Evolutionary conservation across 257 asterid genomes (phyloP), one percentile per base, ranked within the genome.

Genomic region (Nicotiana undulata): DNA sequence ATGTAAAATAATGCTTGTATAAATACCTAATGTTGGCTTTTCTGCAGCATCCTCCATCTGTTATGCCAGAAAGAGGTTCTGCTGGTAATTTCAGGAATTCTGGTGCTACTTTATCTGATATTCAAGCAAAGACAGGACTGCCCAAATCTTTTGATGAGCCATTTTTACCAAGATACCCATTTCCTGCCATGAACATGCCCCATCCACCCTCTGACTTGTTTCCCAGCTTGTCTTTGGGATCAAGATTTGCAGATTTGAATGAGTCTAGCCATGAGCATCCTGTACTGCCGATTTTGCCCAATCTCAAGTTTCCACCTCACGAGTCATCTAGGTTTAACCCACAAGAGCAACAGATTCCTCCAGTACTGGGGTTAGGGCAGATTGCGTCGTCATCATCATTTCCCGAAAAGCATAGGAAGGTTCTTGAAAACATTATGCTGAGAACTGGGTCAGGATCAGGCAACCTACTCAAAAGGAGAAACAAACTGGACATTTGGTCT

Each of bases 401-500:
- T 87, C 97, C 97, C 80, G 97, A 93, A 84, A 92, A 91, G 75
- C 98, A 93, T 63, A 84, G 96, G 79, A 92, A 92, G 86, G 97
- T 90, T 85, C 92, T 92, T 46, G 95, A 93, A 77, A 94, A 89
- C 82, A 91, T 92, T 81, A 85, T 91, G 88, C 75, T 91, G 75
- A 89, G 96, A 86, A 89, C 97, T 64, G 99, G 97, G 61, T 74
- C 91, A 65, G 98, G 91, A 80, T 86, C 98, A 11, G 84, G 83
- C 86, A 86, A 49, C 84, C 49, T 86, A 46, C 87, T 83, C 60
- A 90, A 83, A 75, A 91, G 83, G 90, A 90, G 88, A 67, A 32
- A 92, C 3, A 91, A 84, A 75, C 63, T 85, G 51, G 97, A 92
- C 83, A 85, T 89, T 75, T 96, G 99, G 98, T 92, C 94, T 22